Evolutionary conservation across 2,329 filamentous ascomycete species (phyloP).

Genomic region (Xylogone sp.): DNA sequence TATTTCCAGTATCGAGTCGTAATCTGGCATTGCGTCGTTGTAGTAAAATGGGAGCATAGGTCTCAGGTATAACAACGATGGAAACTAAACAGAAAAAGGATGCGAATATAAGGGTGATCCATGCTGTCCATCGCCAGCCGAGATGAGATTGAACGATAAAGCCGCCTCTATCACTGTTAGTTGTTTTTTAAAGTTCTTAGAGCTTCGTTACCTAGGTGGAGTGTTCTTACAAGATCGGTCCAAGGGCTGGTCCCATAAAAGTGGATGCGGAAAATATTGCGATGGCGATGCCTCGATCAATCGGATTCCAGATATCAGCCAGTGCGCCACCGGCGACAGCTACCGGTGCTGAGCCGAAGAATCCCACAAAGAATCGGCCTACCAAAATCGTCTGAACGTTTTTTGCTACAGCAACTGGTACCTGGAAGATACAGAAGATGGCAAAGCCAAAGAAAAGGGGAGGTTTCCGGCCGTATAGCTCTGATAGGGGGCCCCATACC

Average conservation of each 20-base stretch:
- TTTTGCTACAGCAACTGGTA: conserved; percentile 46
- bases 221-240: too few species aligned
- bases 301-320: conserved; percentile 57
- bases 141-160: conserved; percentile 42
- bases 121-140: conserved; percentile 54
- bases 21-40: too few species aligned
- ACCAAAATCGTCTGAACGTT: conserved; percentile 48
- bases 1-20: conserved; percentile 39
- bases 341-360: conserved; percentile 44
- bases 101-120: conserved; percentile 45
- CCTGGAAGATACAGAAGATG: conserved; percentile 46
- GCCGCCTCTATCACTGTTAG: too few species aligned
- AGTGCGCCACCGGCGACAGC: conserved; percentile 51
- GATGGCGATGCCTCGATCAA: conserved; percentile 59
- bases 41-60: conserved; percentile 43
- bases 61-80: conserved; percentile 41
- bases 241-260: conserved; percentile 29
- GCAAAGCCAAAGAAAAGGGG: conserved; percentile 43
- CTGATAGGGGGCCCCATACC: conserved; percentile 58
- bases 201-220: too few species aligned
- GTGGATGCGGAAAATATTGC: conserved; percentile 53
- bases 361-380: conserved; percentile 46
- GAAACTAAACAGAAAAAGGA: conserved; percentile 35
- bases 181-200: too few species aligned
- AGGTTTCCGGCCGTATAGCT: conserved; percentile 42